phyloP scores from a whole-genome alignment of 2,329 filamentous ascomycete genomes.

The Acrodontium crateriforme region DNA sequence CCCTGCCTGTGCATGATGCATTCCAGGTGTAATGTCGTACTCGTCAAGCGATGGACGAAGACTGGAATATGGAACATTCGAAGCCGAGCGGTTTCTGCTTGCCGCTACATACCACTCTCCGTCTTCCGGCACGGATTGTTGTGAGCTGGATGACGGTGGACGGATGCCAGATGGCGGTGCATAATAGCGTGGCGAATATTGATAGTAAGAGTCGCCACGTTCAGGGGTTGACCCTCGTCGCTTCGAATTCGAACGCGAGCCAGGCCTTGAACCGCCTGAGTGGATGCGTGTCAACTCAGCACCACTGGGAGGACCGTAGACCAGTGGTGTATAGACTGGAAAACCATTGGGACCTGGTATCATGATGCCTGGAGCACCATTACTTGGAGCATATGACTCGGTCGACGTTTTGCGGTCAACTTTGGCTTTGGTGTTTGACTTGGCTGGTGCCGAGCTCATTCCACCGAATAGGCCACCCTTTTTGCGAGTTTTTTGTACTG shows the following conservation, averaged over 20 bases:
- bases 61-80: conserved; percentile 19
- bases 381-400: conserved; percentile 9
- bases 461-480: conserved; percentile 19
- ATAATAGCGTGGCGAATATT: conserved; percentile 16
- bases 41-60: conserved; percentile 23
- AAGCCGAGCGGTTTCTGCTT: conserved; percentile 27
- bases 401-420: conserved; percentile 13
- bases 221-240: conserved; percentile 19
- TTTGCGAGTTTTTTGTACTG: conserved; percentile 22
- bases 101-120: conserved; percentile 22
- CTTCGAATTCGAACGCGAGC: conserved; percentile 13
- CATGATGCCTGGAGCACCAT: conserved; percentile 30
- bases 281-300: conserved; percentile 6
- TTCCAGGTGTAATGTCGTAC: conserved; percentile 21
- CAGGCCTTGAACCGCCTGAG: conserved; percentile 5
- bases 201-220: conserved; percentile 11
- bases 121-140: conserved; percentile 35
- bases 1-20: conserved; percentile 20
- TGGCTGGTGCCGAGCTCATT: conserved; percentile 18
- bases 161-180: conserved; percentile 10
- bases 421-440: conserved; percentile 21
- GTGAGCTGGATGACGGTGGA: conserved; percentile 25
- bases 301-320: conserved; percentile 16
- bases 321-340: conserved; percentile 26
- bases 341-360: conserved; percentile 35